Percentiles rank a stretch among this genome's conserved stretches.
Conservation (phyloP, 2,329 filamentous ascomycete genomes). For the Sordariomycetes sp. region DNA sequence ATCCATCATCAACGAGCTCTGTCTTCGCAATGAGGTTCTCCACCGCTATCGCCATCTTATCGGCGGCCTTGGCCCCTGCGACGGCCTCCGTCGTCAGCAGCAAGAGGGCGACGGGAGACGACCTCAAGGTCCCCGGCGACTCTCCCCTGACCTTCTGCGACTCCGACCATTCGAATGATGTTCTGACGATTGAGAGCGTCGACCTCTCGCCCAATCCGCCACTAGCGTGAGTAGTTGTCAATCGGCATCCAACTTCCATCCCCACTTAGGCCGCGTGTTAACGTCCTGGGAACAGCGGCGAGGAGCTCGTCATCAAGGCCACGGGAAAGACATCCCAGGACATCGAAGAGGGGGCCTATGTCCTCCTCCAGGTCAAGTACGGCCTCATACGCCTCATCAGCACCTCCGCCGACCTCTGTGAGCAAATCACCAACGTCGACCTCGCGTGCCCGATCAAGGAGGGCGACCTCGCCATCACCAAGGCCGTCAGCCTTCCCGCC, state of each 20-base stretch:
- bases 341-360: conserved; percentile 67
- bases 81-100: conserved; percentile 23
- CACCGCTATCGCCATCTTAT: conserved; percentile 22
- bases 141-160: conserved; percentile 74
- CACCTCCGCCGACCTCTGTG: conserved; percentile 72
- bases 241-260: background rate
- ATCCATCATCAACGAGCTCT: background rate
- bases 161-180: conserved; percentile 51
- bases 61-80: conserved; percentile 20
- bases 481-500: conserved; percentile 71
- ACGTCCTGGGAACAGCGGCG: conserved; percentile 42
- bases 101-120: conserved; percentile 20
- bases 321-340: conserved; percentile 58
- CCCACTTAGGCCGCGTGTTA: background rate
- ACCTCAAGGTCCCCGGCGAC: conserved; percentile 62
- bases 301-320: conserved; percentile 66
- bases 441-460: conserved; percentile 78
- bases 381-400: conserved; percentile 82
- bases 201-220: conserved; percentile 81
- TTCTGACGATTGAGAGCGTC: conserved; percentile 65
- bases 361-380: conserved; percentile 81
- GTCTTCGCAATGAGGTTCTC: conserved; percentile 6
- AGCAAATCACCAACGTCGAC: conserved; percentile 79
- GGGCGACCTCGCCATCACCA: conserved; percentile 59
- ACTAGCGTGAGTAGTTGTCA: conserved; percentile 49